Base-by-base conservation (phyloP, 2,329 filamentous ascomycete species). In the Capronia epimyces region DNA sequence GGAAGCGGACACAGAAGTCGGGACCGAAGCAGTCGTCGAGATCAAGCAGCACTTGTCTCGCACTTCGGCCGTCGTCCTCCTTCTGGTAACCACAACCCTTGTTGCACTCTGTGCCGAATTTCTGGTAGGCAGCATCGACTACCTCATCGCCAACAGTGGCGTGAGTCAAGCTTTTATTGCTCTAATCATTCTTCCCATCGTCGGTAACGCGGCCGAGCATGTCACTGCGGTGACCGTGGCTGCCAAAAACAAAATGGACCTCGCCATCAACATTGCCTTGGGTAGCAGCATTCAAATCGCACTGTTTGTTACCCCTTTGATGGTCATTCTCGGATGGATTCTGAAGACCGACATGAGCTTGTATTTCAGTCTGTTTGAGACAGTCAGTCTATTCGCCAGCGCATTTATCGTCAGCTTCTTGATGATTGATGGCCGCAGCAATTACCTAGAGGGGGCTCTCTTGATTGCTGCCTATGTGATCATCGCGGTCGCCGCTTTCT, bases 281-380 rank as follows among this genome's bases (percentile, higher is more conserved):
- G 84, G 84, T 49, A 83, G 78, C 57, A 83, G 80, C 43, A 86
- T 87, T 59, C 84, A 87, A 67, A 86, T 87, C 64, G 72, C 83
- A 12, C 72, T 87, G 6, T 84, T 87, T 63, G 75, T 87, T 46
- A 86, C 83, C 3, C 84, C 84, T 0, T 70, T 87, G 15, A 76
- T 86, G 25, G 83, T 87, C 25, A 80, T 87, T 20, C 71, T 87
- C 16, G 84, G 83, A n/a, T 87, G 84, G 84, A 77, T 76, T 53
- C 77, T 86, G 66, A 69, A 75, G 54, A 78, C 78, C 53, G 75
- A 82, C n/a, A 86, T 87, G 82, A 79, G 84, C 22, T 76, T 94
- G 27, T 89, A 91, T 72, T 94, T 94, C 68, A 88, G 88, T 53
- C 77, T 89, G 43, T 95, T 94, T 68, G 88, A 94, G 76, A 94